These are phyloP conservation scores for Alternaria sp. DNA, from an alignment of 2,329 filamentous ascomycete genomes.

Conservation along the genomic window DNA sequence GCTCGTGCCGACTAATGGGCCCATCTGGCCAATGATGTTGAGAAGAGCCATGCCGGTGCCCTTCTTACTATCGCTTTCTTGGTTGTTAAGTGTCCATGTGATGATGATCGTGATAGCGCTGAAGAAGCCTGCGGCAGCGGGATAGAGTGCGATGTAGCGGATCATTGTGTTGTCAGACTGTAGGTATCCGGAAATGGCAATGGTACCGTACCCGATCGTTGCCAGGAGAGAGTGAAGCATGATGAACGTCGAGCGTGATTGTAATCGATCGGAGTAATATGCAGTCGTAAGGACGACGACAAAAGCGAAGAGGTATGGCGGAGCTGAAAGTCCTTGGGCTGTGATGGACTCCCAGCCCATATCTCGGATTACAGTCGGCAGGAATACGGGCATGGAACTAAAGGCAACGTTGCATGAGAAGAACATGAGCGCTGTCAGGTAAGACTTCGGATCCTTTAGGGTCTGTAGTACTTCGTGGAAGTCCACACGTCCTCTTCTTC, in stretches of 20 bases:
- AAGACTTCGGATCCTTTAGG: constrained; percentile 71
- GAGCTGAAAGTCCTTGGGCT: constrained; percentile 79
- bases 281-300: constrained; percentile 73
- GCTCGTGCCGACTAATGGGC: constrained; percentile 66
- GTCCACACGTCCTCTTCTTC: constrained; percentile 52
- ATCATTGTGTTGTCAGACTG: constrained; percentile 35
- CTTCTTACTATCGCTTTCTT: constrained; percentile 70
- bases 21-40: constrained; percentile 81
- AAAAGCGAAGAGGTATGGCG: constrained; percentile 81
- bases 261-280: constrained; percentile 71
- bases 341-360: constrained; percentile 74
- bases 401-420: constrained; percentile 82
- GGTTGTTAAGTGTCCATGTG: constrained; percentile 89
- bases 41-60: constrained; percentile 80
- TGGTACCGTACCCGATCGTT: constrained; percentile 63
- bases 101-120: constrained; percentile 83
- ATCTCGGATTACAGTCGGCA: constrained; percentile 78
- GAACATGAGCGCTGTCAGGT: constrained; percentile 81
- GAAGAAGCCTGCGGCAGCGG: constrained; percentile 83
- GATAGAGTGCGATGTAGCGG: constrained; percentile 78
- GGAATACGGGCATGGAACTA: constrained; percentile 83
- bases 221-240: constrained; percentile 73
- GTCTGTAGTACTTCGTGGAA: constrained; percentile 64
- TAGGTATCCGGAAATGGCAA: constrained; percentile 65
- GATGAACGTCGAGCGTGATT: constrained; percentile 69